Base-by-base conservation (phyloP, 305 asterid species). In the Striga hermonthica region DNA sequence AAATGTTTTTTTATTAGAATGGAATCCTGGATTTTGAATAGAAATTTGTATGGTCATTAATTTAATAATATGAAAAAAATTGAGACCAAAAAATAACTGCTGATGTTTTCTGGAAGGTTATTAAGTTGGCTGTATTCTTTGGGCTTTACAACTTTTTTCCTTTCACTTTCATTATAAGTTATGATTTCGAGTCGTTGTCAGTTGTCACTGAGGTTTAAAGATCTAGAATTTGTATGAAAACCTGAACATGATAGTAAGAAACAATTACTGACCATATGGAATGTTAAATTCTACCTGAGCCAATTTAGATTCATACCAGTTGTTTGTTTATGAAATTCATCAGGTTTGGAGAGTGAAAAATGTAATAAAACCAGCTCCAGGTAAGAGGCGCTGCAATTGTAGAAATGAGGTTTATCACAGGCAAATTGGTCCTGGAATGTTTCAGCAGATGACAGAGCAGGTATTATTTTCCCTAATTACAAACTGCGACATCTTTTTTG, bases 341-440 rank as follows among this genome's bases (percentile, higher is more conserved):
- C 82, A 93, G 99, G 97, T 86, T 62, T 93, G 99, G 99, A 86
- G 99, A 80, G 96, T 84, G 81, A 93, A 90, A 78, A 88, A 88
- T 59, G 88, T 84, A 49, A 72, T 87, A 67, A 93, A 93, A 78
- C 89, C 97, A 10, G 97, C 98, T 57, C 81, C 96, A 28, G 99
- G 99, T 55, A 93, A 88, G 87, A 88, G 99, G 76, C 87, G 83
- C 43, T 93, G 99, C 81, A 93, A 93, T 75, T 93, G 99, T 82
- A 78, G 96, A 75, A 90, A 93, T 75, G 99, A 93, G 80, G 97
- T 93, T 70, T 88, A 93, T 77, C 99, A 93, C 88, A 88, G 74
- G 82, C 99, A 93, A 88, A 90, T 93, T 76, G 99, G 99, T 57
- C 99, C 96, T 1, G 99, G 99, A 68, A 93, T 93, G 99, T 93